Base-by-base conservation (phyloP, 768 basidiomycete species). In the Sporobolomyces phaffii region DNA sequence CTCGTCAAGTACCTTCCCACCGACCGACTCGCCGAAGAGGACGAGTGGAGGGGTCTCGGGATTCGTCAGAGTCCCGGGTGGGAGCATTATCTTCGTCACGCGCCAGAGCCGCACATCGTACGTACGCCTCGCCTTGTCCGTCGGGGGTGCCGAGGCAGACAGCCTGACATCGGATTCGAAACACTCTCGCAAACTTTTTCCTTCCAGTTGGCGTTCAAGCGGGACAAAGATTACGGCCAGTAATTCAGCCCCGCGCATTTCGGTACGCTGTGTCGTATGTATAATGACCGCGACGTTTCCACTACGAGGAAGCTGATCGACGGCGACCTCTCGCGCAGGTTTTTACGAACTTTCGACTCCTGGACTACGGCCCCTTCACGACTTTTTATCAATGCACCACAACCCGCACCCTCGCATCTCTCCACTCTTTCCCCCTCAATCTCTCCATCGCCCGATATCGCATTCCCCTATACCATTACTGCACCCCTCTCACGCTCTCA, bases 51-150 rank as follows among this genome's bases (percentile, higher is more conserved):
- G 77, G 89, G 89, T 0, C 91, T 99, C 62, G 94, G 94, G 13
- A 94, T 97, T 69, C 89, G 88, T 45, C 94, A 99, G 79, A 92
- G 90, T 78, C 81, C 94, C 28, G 93, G 93, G 5, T 98, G 93
- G 92, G 89, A 90, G 75, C 56, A 31, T 49, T 64, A 38, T 51
- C 14, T 38, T n/a, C 43, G 58, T 22, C 60, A 52, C 54, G 90
- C 89, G 45, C 91, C 91, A 11, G 91, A 91, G 77, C 91, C 91
- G 14, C 91, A 94, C 76, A 91, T 96, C 65, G 40, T n/a, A n/a
- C n/a, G n/a, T n/a, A n/a, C n/a, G n/a, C n/a, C n/a, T n/a, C n/a
- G n/a, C n/a, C n/a, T n/a, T n/a, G n/a, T n/a, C n/a, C n/a, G n/a
- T n/a, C n/a, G n/a, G n/a, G n/a, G n/a, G n/a, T n/a, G n/a, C n/a